phyloP scores from a whole-genome alignment of 2,329 filamentous ascomycete genomes.

The Metarhizium guizhouense region DNA sequence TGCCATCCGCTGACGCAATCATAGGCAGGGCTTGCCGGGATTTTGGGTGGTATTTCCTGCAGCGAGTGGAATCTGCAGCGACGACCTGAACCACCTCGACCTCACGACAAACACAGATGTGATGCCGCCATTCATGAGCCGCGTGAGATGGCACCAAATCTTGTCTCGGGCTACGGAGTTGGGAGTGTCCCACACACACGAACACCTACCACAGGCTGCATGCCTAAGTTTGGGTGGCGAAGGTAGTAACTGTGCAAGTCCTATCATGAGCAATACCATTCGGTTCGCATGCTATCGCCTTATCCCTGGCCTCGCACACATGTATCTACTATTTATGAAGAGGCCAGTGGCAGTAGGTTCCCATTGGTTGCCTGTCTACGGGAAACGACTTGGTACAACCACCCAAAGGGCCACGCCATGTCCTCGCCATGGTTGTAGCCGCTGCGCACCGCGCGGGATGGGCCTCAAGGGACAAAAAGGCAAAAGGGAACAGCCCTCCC shows the following conservation, averaged over 20 bases:
- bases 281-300: not conserved
- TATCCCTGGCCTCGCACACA: not conserved
- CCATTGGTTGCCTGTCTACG: no score
- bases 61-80: not conserved
- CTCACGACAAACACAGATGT: no score
- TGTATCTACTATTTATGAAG: not conserved
- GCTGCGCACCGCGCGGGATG: not conserved
- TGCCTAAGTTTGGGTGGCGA: not conserved
- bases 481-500: not conserved
- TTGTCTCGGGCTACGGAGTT: not conserved
- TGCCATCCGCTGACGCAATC: not conserved
- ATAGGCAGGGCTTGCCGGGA: not conserved
- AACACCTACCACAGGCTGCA: not conserved
- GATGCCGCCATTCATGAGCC: no score
- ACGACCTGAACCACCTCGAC: no score
- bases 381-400: no score
- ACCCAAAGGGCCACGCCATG: not conserved
- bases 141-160: not conserved
- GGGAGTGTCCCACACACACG: not conserved
- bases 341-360: no score
- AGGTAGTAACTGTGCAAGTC: not conserved
- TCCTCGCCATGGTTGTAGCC: not conserved
- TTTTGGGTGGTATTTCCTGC: not conserved
- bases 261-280: not conserved
- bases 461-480: not conserved